Evolutionary conservation across 495 filamentous ascomycete species (phyloP), one percentile per base, ranked within the genome.

Genomic region (Bombardia bombarda): DNA sequence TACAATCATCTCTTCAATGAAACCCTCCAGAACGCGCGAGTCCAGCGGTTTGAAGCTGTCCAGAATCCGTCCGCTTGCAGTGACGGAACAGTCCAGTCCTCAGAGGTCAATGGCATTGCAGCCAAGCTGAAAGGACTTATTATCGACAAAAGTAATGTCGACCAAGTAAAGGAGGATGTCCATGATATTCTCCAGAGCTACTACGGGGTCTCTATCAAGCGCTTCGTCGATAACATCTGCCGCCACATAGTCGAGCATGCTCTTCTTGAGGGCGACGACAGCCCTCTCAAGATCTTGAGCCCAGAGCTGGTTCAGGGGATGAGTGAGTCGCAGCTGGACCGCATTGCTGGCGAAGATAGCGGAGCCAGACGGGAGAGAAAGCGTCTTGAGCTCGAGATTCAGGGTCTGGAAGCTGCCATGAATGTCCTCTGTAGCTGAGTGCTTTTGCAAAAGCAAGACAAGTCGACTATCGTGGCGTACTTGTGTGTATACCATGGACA

Each of bases 151-250:
- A 65, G 55, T 45, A 83, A 79, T 42, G 40, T 44, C 0, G 57
- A 73, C 0, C 60, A 74, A n/a, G 61, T 62, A 3, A 49, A 68
- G 7, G 58, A 70, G 34, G 67, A 77, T 1, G 67, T 84, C 6
- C 75, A 82, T 35, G 74, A 83, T 44, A 70, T 73, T 13, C 56
- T 83, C 1, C 41, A 70, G 34, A 60, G 70, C 2, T 84, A 84
- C 52, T 83, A 84, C 61, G 72, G 74, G 32, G 74, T 83, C 0
- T 68, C 76, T 0, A 58, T 50, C 16, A 74, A 73, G 42, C 61
- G 72, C 1, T 80, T 83, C 38, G 64, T 79, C 7, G 79, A 83
- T 41, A 66, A 58, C 40, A 56, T 82, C 13, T 75, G 63, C 46
- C 49, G 49, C 13, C 60, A 60, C 33, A 65, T 47, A 0, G 45